Base-by-base conservation (phyloP, 108 stramenopile genomes). In the Cylindrotheca closterium region DNA sequence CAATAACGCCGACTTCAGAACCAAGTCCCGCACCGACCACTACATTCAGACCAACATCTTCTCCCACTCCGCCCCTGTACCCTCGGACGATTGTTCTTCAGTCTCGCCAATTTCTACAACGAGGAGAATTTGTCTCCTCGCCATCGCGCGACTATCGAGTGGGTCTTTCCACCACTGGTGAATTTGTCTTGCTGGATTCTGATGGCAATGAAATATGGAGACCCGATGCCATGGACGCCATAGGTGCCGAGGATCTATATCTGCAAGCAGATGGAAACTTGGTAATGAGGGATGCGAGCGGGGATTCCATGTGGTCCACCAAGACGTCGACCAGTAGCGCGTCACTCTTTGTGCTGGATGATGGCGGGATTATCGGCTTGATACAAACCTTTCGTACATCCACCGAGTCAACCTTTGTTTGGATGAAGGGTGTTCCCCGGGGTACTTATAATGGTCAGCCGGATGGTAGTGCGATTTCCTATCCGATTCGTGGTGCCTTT, bases 261-360 rank as follows among this genome's bases (percentile, higher is more conserved):
- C 51, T 67, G 55, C 66, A 67, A 31, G 0, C 37, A 18, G 66
- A 67, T 49, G 66, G 66, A 26, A 67, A 67, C 47, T 31, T 67
- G 27, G 55, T 67, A 23, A 19, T 67, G 17, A 22, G 54, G 29
- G 37, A 29, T 47, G 23, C 5, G 26, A 37, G 34, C 23, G 22
- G 30, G 3, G 15, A 37, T 7, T 32, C 51, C 7, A 27, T 65
- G 2, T 65, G 64, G 64, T 27, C 33, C 0, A 47, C 52, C 17
- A 54, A 65, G 27, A 54, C 64, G 21, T 23, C 31, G 1, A 2
- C 17, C 12, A 12, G 19, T 18, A 26, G 24, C 2, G 52, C 32
- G 8, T 7, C 23, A 19, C 18, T 2, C 23, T 54, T 65, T 2
- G 52, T 24, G 29, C 1, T 65, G 1, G 46, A 65, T 29, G 26